Percentiles rank a stretch among this genome's conserved stretches.
Evolutionary conservation across 2,329 filamentous ascomycete species (phyloP).

Genomic region (Tolypocladium cylindrosporum): DNA sequence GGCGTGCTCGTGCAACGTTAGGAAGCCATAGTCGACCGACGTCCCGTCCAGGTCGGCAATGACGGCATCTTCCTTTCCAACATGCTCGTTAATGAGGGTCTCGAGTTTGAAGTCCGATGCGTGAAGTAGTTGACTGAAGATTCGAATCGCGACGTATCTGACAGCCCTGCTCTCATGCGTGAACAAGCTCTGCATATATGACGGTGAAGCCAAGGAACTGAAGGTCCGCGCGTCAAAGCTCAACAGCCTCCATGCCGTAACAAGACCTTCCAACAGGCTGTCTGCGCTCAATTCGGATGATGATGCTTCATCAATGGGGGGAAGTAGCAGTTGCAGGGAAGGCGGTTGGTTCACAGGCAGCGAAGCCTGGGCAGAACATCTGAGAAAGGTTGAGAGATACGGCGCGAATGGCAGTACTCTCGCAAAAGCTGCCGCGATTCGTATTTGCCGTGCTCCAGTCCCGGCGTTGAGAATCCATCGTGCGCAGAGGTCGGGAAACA

Average conservation of each 20-base stretch:
- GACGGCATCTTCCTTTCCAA: constrained; percentile 51
- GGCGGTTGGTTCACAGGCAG: constrained; percentile 6
- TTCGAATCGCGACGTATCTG: constrained; percentile 71
- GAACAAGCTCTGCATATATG: constrained; percentile 61
- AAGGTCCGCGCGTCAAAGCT: constrained; percentile 66
- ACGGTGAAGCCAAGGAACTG: constrained; percentile 51
- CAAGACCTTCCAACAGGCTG: constrained; percentile 17
- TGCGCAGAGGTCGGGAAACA: constrained; percentile 76
- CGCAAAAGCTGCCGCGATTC: constrained; percentile 62
- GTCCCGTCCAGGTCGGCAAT: constrained; percentile 66
- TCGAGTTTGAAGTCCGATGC: constrained; percentile 73
- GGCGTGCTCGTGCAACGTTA: constrained; percentile 47
- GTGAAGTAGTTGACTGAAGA: constrained; percentile 69
- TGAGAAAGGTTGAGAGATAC: constrained; percentile 64
- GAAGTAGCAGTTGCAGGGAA: constrained; percentile 19
- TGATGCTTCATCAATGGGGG: constrained; percentile 16
- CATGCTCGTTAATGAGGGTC: constrained; percentile 55
- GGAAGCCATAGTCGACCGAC: constrained; percentile 68
- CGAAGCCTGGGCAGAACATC: constrained; percentile 25
- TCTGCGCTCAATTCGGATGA: constrained; percentile 11
- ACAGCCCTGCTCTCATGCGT: constrained; percentile 48
- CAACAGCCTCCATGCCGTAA: constrained; percentile 64
- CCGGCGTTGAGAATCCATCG: constrained; percentile 55
- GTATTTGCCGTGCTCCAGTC: constrained; percentile 25
- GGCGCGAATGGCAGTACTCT: constrained; percentile 74